Percentiles rank a stretch among this genome's conserved stretches.
phyloP scores from a whole-genome alignment of 768 basidiomycete species.

The Auricularia cornea region DNA sequence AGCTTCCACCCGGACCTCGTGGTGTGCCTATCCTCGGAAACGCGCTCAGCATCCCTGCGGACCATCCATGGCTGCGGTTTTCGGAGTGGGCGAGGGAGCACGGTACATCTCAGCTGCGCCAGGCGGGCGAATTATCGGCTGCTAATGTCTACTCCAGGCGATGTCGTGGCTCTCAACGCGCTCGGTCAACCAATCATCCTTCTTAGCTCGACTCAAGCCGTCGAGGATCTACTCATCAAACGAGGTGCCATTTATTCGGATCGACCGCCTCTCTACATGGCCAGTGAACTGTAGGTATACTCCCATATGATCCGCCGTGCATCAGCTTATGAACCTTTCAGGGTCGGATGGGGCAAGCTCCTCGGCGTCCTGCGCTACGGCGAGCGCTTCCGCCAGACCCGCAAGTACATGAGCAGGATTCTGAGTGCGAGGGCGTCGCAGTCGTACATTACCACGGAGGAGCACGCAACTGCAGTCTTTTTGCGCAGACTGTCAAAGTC shows the following conservation, averaged over 20 bases:
- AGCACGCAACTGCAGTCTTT: neutral
- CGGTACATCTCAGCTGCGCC: too few relatives aligned
- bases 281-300: neutral
- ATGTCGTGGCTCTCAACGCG: neutral
- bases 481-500: neutral
- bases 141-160: neutral
- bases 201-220: neutral
- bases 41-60: slow-evolving; percentile 33
- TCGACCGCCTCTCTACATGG: neutral
- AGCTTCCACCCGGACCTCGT: slow-evolving; percentile 37
- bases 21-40: slow-evolving; percentile 41
- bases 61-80: slow-evolving; percentile 43
- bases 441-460: neutral
- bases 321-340: neutral
- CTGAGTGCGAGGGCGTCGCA: neutral
- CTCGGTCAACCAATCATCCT: neutral
- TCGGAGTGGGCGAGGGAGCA: slow-evolving; percentile 38
- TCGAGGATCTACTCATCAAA: neutral
- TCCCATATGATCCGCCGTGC: neutral
- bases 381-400: neutral
- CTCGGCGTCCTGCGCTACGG: neutral
- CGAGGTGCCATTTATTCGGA: neutral
- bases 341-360: neutral
- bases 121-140: too few relatives aligned
- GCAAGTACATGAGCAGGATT: neutral